Evolutionary conservation across 345 rosid genomes (phyloP), one percentile per base, ranked within the genome.

Genomic region (Citrus mangshanensis): DNA sequence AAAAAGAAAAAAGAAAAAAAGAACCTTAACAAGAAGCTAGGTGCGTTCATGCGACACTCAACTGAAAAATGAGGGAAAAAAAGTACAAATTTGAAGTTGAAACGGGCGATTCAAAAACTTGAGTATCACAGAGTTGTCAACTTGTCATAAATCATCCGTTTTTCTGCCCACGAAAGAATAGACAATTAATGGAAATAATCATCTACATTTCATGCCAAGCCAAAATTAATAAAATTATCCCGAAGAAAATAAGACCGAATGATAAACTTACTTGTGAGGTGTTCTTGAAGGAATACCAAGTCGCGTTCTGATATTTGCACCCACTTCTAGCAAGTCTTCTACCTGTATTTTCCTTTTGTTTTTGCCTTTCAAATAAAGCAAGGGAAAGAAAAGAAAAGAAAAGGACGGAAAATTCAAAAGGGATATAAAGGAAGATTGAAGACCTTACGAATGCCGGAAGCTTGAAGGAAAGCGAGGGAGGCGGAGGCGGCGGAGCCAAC

Each of bases 241-340:
- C 16, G 49, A 42, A 42, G 49, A 46, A 46, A 46, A 46, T 46
- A 46, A 46, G 51, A 3, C 18, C 18, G 4, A 46, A 3, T 46
- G 51, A 46, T 46, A 58, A 70, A 54, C 85, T 81, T 61, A 80
- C 81, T 82, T 72, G 9, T 73, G 35, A 2, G 12, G 75, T 58
- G 79, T 73, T 30, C 86, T 80, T 19, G 85, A 58, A 75, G 68
- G 82, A 76, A 81, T 40, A 30, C 88, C 82, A 7, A 90, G 87
- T 18, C 71, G 75, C 7, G 75, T 79, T 76, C 91, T 89, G 32
- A 87, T 79, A 55, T 59, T 82, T 4, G 89, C 85, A 27, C 91
- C 94, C 42, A 86, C 58, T 42, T 85, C 83, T 4, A 86, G 25
- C 22, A 89, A 68, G 74, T 87, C 92, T 80, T 89, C 89, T 13